These are phyloP conservation scores for Fistulinella cinereoalba DNA, from an alignment of 1,284 basidiomycete species.

Conservation along the genomic window DNA sequence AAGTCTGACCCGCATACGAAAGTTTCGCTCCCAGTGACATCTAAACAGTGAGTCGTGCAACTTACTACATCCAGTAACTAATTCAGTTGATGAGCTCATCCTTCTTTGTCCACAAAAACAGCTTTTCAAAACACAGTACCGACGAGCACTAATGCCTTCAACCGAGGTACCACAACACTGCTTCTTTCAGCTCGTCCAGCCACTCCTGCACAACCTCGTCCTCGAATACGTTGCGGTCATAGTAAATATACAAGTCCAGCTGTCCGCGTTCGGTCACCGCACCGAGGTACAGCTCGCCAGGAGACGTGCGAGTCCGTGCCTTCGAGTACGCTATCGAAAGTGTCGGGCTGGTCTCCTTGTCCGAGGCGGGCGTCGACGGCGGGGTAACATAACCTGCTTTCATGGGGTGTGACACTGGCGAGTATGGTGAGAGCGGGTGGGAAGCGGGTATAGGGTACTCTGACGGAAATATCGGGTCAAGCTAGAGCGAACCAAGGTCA, in stretches of 20 bases:
- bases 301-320: background rate
- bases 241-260: background rate
- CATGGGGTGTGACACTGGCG: conserved; percentile 10
- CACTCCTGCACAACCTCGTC: background rate
- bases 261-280: background rate
- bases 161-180: background rate
- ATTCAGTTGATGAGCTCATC: no score
- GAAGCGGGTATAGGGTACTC: conserved; percentile 22
- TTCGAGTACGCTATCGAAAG: no score
- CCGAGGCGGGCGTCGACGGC: background rate
- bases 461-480: conserved; percentile 11
- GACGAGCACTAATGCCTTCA: background rate
- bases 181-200: background rate
- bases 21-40: no score
- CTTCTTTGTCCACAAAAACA: no score
- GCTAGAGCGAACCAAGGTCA: conserved; percentile 5
- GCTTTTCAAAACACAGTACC: no score
- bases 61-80: no score
- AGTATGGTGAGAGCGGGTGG: conserved; percentile 21
- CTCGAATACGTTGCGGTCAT: background rate
- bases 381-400: conserved; percentile 23
- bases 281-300: background rate
- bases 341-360: no score
- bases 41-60: no score
- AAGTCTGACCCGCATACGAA: no score